Percentiles rank a stretch among this genome's conserved stretches.
These are phyloP conservation scores for Macadamia integrifolia DNA, from an alignment of 164 flowering plant genomes.

Conservation along the genomic window DNA sequence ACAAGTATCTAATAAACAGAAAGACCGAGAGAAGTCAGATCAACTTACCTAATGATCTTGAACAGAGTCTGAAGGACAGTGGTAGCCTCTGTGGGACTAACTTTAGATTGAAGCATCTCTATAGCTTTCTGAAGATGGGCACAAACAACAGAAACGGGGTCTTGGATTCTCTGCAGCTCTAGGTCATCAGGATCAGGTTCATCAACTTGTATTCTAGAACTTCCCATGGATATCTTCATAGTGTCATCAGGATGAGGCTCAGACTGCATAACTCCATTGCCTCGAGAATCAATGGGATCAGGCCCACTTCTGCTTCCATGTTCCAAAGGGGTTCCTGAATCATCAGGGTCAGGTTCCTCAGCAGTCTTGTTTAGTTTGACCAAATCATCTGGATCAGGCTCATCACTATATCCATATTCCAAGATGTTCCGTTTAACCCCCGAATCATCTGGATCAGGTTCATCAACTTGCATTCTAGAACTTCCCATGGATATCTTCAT, in stretches of 20 bases:
- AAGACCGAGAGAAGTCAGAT: constrained; percentile 2
- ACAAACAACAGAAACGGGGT: constrained; percentile 53
- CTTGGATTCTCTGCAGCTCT: constrained; percentile 69
- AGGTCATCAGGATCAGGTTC: constrained; percentile 69
- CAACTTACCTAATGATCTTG: constrained; percentile 64
- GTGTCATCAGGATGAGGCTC: constrained; percentile 41
- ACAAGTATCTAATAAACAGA: neutral
- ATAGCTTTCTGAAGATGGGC: constrained; percentile 63
- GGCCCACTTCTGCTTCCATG: constrained; percentile 9
- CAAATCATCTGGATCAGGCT: constrained; percentile 5
- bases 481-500: constrained; percentile 3
- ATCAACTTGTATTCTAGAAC: constrained; percentile 16
- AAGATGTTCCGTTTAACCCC: neutral
- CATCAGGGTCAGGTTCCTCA: constrained; percentile 24
- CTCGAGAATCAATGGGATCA: constrained; percentile 20
- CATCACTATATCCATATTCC: constrained; percentile 1
- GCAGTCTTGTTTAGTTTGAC: no score
- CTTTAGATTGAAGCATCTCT: constrained; percentile 50
- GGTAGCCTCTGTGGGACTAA: constrained; percentile 37
- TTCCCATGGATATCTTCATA: constrained; percentile 3
- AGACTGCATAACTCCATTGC: constrained; percentile 4
- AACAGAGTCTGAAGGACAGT: constrained; percentile 58
- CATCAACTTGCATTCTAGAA: constrained; percentile 22
- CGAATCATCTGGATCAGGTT: constrained; percentile 45
- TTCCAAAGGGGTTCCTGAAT: constrained; percentile 5